Percentiles rank a stretch among this genome's conserved stretches.
phyloP scores from a whole-genome alignment of 192 early-diverging fungal genomes.

The Dissophora globulifera region DNA sequence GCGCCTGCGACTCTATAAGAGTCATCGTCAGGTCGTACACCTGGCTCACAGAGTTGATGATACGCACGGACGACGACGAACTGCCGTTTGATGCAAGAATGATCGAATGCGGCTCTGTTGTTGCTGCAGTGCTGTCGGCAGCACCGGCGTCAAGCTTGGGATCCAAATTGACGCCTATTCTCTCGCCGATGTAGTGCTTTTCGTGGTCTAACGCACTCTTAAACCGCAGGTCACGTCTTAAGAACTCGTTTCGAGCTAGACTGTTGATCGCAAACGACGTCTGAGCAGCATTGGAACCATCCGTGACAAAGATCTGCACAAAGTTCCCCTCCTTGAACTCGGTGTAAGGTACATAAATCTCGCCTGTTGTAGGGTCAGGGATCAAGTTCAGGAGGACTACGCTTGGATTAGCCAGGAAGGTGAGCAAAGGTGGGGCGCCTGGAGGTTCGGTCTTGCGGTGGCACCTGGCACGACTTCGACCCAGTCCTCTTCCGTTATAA shows the following conservation, averaged over 20 bases:
- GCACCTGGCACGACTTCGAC: slow-evolving; percentile 16
- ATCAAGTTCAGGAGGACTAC: slow-evolving; percentile 21
- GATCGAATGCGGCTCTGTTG: slow-evolving; percentile 6
- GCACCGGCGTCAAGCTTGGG: not conserved
- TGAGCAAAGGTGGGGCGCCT: slow-evolving; percentile 3
- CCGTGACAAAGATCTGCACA: slow-evolving; percentile 36
- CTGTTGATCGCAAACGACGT: not conserved
- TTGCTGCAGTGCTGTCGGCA: too few species aligned
- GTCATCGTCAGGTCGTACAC: slow-evolving; percentile 49
- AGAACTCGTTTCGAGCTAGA: not conserved
- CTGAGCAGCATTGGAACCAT: slow-evolving; percentile 18
- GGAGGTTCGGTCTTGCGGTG: slow-evolving; percentile 17
- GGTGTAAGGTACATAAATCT: slow-evolving; percentile 11
- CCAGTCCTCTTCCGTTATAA: slow-evolving; percentile 1
- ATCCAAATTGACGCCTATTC: slow-evolving; percentile 21
- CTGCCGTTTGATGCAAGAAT: slow-evolving; percentile 24
- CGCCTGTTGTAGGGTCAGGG: slow-evolving; percentile 12
- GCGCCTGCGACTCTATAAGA: not conserved
- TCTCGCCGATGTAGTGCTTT: slow-evolving; percentile 39
- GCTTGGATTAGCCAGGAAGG: slow-evolving; percentile 25
- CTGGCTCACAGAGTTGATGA: slow-evolving; percentile 44
- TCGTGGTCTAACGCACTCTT: slow-evolving; percentile 18
- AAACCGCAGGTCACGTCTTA: slow-evolving; percentile 37
- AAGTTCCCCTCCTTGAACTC: slow-evolving; percentile 11
- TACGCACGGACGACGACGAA: slow-evolving; percentile 30